A percentile compares a stretch with the other conserved stretches of the same genome.
These are phyloP conservation scores for Chenopodium berlandieri DNA, from an alignment of 148 eudicot species.

Conservation along the genomic window DNA sequence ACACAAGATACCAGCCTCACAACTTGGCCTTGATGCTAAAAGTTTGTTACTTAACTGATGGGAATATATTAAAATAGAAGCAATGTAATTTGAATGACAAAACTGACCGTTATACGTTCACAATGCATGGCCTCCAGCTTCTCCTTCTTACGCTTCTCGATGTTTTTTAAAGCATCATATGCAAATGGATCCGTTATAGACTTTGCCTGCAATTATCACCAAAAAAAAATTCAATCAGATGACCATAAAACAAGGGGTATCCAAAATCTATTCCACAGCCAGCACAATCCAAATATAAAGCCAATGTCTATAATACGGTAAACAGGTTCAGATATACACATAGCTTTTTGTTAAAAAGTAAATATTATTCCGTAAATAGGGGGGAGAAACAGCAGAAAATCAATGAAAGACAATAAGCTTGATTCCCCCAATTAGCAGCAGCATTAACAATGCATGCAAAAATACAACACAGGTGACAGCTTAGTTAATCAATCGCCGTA, in stretches of 20 bases:
- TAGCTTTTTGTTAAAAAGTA: background rate
- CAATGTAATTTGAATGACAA: background rate
- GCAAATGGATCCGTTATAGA: conserved; percentile 72
- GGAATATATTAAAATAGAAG: background rate
- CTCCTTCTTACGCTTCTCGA: conserved; percentile 64
- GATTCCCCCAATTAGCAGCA: background rate
- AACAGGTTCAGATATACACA: background rate
- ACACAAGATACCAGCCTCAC: background rate
- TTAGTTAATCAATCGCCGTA: background rate
- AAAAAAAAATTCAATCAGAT: background rate
- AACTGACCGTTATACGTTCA: conserved; percentile 76
- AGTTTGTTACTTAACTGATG: background rate
- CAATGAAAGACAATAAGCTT: background rate
- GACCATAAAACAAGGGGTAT: background rate
- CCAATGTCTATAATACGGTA: background rate
- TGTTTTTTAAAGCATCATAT: conserved; percentile 60
- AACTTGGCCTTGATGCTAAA: background rate
- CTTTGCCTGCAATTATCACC: conserved; percentile 57
- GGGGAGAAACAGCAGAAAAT: background rate
- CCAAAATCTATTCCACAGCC: background rate
- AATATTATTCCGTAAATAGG: background rate
- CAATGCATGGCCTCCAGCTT: conserved; percentile 44
- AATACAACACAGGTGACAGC: background rate
- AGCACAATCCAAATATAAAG: background rate
- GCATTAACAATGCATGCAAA: background rate